These are phyloP conservation scores for Wickerhamiella qilinensis DNA, from an alignment of 805 yeast genomes.

Conservation along the genomic window DNA sequence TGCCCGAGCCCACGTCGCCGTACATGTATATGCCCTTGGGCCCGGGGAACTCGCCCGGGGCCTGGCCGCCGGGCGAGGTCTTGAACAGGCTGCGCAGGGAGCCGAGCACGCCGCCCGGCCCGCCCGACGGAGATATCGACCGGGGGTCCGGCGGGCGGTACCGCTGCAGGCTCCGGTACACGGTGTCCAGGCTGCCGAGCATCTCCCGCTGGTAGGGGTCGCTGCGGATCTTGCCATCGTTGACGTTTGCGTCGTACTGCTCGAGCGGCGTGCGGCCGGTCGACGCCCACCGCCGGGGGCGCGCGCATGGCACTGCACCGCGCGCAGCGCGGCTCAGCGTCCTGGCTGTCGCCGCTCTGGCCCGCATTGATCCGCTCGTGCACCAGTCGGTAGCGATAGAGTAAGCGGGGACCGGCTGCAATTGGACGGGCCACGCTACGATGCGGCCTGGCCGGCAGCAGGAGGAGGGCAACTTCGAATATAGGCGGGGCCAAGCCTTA, in stretches of 20 bases:
- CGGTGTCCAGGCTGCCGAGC: slow-evolving; percentile 39
- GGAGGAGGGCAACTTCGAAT: too few species aligned
- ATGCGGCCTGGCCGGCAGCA: not conserved
- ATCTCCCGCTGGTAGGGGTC: slow-evolving; percentile 73
- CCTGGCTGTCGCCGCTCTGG: not conserved
- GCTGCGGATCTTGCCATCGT: slow-evolving; percentile 27
- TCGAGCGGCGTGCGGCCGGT: slow-evolving; percentile 15
- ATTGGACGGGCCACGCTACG: not conserved
- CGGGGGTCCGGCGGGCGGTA: slow-evolving; percentile 38
- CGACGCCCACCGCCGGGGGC: not conserved
- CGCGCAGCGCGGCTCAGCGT: not conserved
- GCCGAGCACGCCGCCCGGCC: slow-evolving; percentile 62
- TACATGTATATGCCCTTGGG: slow-evolving; percentile 82
- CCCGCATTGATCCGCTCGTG: not conserved
- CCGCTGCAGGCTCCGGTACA: slow-evolving; percentile 36
- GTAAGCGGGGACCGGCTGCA: not conserved
- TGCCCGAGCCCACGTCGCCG: slow-evolving; percentile 98
- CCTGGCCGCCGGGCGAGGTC: not conserved
- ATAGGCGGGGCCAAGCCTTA: too few species aligned
- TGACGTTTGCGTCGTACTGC: slow-evolving; percentile 22
- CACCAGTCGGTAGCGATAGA: not conserved
- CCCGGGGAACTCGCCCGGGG: slow-evolving; percentile 3
- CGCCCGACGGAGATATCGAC: slow-evolving; percentile 89
- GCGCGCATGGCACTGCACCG: not conserved
- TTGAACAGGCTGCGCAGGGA: slow-evolving; percentile 4